phyloP scores from a whole-genome alignment of 768 basidiomycete genomes.

The Pleurotus salmoneostramineus region DNA sequence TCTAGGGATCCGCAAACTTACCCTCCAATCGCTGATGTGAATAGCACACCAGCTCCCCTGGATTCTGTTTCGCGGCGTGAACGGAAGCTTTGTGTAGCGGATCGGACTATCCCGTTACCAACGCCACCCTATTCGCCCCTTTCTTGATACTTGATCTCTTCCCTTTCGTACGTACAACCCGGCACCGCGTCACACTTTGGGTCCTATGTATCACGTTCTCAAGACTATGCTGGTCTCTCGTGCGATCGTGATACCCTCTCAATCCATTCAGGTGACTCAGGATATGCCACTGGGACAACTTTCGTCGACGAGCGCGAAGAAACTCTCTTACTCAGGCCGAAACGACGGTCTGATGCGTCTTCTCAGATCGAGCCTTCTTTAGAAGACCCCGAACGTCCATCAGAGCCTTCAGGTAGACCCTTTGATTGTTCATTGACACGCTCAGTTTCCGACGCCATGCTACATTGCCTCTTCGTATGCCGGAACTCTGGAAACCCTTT shows the following conservation, averaged over 20 bases:
- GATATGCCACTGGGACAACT: neutral
- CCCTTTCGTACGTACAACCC: too few relatives aligned
- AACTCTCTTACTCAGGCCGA: constrained; percentile 13
- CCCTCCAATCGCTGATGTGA: neutral
- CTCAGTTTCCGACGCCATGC: constrained; percentile 29
- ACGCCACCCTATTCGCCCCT: too few relatives aligned
- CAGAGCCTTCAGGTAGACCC: constrained; percentile 18
- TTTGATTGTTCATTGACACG: constrained; percentile 25
- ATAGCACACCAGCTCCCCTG: neutral
- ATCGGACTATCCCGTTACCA: too few relatives aligned
- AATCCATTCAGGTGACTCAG: constrained; percentile 1
- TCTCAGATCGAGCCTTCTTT: neutral
- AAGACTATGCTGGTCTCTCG: constrained; percentile 7
- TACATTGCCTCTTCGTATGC: constrained; percentile 27
- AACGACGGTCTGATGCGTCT: constrained; percentile 10
- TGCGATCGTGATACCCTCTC: constrained; percentile 7
- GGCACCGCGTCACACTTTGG: too few relatives aligned
- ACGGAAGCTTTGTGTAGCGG: too few relatives aligned
- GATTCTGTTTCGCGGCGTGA: constrained; percentile 2
- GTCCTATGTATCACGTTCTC: constrained; percentile 5
- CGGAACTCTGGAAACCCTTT: constrained; percentile 48
- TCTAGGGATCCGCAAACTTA: too few relatives aligned
- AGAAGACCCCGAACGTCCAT: constrained; percentile 3
- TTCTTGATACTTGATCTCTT: too few relatives aligned
- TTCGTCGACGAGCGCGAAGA: constrained; percentile 24